Evolutionary conservation across 2,329 filamentous ascomycete genomes (phyloP).

Genomic region (Salinomyces thailandicus): DNA sequence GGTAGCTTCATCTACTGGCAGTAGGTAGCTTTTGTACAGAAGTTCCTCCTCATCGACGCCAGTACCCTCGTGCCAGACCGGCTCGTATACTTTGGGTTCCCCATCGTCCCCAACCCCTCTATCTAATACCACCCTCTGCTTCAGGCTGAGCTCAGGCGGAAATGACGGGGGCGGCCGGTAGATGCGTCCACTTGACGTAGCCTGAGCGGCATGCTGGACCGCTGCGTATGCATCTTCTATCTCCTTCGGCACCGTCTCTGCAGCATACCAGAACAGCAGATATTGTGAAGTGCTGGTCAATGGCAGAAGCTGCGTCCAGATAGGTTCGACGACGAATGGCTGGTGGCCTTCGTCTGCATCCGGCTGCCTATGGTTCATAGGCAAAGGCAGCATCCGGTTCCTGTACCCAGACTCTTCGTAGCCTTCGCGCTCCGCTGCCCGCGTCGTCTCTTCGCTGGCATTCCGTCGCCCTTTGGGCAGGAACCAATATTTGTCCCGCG

Average conservation of each 20-base stretch:
- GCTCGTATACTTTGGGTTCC: slow-evolving; percentile 34
- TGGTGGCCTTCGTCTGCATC: slow-evolving; percentile 22
- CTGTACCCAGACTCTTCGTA: slow-evolving; percentile 43
- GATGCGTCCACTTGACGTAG: slow-evolving; percentile 6
- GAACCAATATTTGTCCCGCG: slow-evolving; percentile 34
- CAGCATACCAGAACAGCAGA: slow-evolving; percentile 38
- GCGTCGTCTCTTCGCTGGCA: slow-evolving; percentile 33
- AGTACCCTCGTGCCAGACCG: slow-evolving; percentile 35
- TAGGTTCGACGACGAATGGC: slow-evolving; percentile 31
- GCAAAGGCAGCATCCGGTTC: slow-evolving; percentile 39
- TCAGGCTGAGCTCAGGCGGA: slow-evolving; percentile 27
- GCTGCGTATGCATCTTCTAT: slow-evolving; percentile 12
- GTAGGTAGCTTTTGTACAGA: slow-evolving; percentile 33
- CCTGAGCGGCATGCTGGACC: slow-evolving; percentile 10
- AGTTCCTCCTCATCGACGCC: slow-evolving; percentile 40
- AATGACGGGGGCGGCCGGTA: slow-evolving; percentile 27
- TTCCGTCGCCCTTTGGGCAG: slow-evolving; percentile 41
- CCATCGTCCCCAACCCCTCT: slow-evolving; percentile 16
- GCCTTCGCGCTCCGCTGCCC: slow-evolving; percentile 39
- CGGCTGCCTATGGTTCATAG: slow-evolving; percentile 32
- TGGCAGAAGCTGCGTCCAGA: slow-evolving; percentile 38
- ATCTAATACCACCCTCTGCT: slow-evolving; percentile 31
- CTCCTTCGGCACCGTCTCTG: slow-evolving; percentile 33
- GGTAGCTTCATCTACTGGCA: slow-evolving; percentile 35
- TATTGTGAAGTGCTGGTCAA: slow-evolving; percentile 30